These are phyloP conservation scores for Xylaria telfairii DNA, from an alignment of 495 filamentous ascomycete genomes.

Conservation along the genomic window DNA sequence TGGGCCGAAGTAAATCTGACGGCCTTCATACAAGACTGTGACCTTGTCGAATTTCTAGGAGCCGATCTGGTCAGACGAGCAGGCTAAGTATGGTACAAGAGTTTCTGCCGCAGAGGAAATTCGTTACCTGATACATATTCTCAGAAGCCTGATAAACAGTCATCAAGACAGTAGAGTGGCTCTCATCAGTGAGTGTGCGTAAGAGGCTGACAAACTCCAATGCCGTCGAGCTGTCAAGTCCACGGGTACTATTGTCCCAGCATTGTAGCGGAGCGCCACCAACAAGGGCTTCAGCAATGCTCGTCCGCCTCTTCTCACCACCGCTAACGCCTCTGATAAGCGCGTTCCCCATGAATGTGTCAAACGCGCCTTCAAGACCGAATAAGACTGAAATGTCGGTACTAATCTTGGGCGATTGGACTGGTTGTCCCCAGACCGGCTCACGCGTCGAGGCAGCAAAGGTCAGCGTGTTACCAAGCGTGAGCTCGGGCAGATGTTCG, in stretches of 20 bases:
- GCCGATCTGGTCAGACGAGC: too few species aligned
- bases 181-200: conserved; percentile 61
- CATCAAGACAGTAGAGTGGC: conserved; percentile 61
- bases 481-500: background rate
- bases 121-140: conserved; percentile 54
- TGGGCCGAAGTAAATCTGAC: conserved; percentile 72
- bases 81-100: too few species aligned
- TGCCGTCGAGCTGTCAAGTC: conserved; percentile 56
- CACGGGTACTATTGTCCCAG: conserved; percentile 59
- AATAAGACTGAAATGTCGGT: too few species aligned
- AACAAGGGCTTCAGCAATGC: conserved; percentile 54
- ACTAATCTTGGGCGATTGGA: too few species aligned
- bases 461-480: conserved; percentile 59
- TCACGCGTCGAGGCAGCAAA: background rate
- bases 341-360: conserved; percentile 85
- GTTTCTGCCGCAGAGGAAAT: too few species aligned
- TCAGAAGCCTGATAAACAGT: conserved; percentile 73
- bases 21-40: conserved; percentile 68
- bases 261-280: conserved; percentile 48
- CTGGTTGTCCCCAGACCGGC: conserved; percentile 54
- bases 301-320: conserved; percentile 64
- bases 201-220: conserved; percentile 55
- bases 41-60: conserved; percentile 75
- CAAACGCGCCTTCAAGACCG: conserved; percentile 71
- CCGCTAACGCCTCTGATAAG: conserved; percentile 76